phyloP scores from a whole-genome alignment of 2,329 filamentous ascomycete genomes.

The Botrytis pseudocinerea region DNA sequence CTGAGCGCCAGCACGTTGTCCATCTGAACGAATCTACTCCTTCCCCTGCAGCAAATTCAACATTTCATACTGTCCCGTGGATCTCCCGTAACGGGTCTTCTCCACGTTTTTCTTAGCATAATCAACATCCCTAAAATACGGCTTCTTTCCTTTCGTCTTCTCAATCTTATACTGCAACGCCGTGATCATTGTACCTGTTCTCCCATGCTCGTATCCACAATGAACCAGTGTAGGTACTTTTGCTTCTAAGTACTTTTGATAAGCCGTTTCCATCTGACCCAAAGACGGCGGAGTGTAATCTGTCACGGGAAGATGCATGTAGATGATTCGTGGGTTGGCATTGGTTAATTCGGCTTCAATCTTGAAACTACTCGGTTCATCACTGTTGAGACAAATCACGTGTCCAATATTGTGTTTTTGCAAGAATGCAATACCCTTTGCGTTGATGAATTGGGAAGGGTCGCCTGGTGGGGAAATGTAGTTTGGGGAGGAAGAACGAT shows the following conservation, averaged over 20 bases:
- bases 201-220: background rate
- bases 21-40: background rate
- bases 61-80: background rate
- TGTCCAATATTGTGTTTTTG: background rate
- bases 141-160: background rate
- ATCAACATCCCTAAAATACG: background rate
- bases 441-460: background rate
- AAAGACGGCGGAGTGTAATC: background rate
- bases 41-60: background rate
- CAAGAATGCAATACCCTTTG: background rate
- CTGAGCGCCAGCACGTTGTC: background rate
- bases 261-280: background rate
- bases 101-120: background rate
- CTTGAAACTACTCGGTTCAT: background rate
- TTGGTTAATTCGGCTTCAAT: background rate
- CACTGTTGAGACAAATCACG: background rate
- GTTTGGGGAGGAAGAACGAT: background rate
- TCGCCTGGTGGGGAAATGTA: background rate
- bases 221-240: background rate
- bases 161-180: conserved; percentile 5
- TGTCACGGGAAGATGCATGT: background rate
- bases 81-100: background rate
- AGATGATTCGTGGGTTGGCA: background rate
- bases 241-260: background rate
- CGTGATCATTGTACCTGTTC: conserved; percentile 2